Evolutionary conservation across 441 rosid species (phyloP), one percentile per base, ranked within the genome.

Genomic region (Iberis amara): DNA sequence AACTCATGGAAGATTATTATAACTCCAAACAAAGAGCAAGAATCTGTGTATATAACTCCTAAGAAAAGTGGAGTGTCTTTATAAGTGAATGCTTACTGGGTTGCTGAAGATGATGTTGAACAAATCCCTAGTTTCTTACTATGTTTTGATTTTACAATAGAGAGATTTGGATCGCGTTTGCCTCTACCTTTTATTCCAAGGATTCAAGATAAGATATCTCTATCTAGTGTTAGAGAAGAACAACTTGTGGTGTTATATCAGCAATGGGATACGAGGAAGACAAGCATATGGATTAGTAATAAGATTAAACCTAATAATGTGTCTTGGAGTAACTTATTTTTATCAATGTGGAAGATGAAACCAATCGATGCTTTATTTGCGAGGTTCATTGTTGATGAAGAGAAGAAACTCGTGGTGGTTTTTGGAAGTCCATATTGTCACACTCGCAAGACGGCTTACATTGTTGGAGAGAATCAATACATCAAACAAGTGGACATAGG

Each of bases 141-240:
- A 6, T 52, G 45, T 39, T 52, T 52, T 39, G 45, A 52, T 52
- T 52, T 52, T 3, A 26, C 57, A 38, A 12, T 0, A 0, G 57
- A 39, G 26, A 38, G 13, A 13, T 52, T 52, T 38, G 26, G 45
- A 8, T 36, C 6, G 24, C 57, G 35, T 13, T 7, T 38, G 2
- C 0, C 3, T 52, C 36, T 38, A 6, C 37, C 57, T 8, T 52
- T 52, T 52, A 0, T 2, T 8, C 2, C 57, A 35, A 3, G 0
- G 1, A 0, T 0, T 5, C 6, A 3, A 9, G 57, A 39, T 2
- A 52, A 35, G 5, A 12, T 39, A 21, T 12, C 13, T 38, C 24
- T 52, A 0, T 52, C 57, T 26, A 26, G 24, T 6, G 57, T 52
- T 38, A 39, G 45, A 39, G 45, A 52, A 5, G 36, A 52, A 37